Percentiles rank a stretch among this genome's conserved stretches.
phyloP scores from a whole-genome alignment of 805 yeast genomes.

The Myxozyma neotropica region DNA sequence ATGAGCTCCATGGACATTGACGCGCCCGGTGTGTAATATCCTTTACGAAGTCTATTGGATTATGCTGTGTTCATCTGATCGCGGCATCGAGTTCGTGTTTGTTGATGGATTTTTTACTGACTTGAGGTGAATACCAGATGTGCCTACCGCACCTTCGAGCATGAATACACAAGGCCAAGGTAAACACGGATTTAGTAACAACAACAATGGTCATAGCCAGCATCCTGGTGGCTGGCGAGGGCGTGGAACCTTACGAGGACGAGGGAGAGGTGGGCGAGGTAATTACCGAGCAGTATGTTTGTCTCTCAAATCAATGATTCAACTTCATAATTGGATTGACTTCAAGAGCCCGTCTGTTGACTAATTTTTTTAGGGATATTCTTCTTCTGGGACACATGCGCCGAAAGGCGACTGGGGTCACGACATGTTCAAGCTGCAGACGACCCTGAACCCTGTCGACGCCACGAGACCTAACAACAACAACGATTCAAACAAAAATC shows the following conservation, averaged over 20 bases:
- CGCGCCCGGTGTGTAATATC: conserved; percentile 8
- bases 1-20: conserved; percentile 30
- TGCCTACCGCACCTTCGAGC: background rate
- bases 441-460: no score
- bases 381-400: background rate
- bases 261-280: conserved; percentile 2
- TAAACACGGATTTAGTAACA: background rate
- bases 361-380: no score
- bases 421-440: conserved; percentile 15
- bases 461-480: background rate
- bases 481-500: background rate
- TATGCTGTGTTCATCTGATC: no score
- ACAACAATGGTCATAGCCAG: background rate
- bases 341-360: no score
- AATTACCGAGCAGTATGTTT: conserved; percentile 4
- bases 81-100: no score
- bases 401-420: conserved; percentile 28
- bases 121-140: background rate
- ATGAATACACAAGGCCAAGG: background rate
- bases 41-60: background rate
- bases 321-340: no score
- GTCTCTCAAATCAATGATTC: no score
- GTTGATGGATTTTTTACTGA: background rate
- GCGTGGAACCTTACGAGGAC: background rate
- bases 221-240: background rate